Percentiles rank a stretch among this genome's conserved stretches.
These are phyloP conservation scores for Naganishia antarctica DNA, from an alignment of 768 basidiomycete species.

Conservation along the genomic window DNA sequence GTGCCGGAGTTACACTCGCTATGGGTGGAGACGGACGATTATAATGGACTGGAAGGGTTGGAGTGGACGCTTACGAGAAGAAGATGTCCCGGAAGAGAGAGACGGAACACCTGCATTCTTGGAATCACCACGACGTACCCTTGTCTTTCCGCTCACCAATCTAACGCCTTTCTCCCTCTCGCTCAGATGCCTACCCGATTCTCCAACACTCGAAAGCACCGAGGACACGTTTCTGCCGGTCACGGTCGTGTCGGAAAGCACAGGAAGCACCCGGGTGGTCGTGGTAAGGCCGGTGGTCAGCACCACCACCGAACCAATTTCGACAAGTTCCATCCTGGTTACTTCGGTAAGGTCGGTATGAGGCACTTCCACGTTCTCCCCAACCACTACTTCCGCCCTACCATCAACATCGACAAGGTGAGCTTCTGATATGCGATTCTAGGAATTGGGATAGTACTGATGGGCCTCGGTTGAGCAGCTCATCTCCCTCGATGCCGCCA, in stretches of 20 bases:
- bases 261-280: slow-evolving; percentile 99
- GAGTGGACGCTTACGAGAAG: too few relatives aligned
- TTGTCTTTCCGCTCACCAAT: too few relatives aligned
- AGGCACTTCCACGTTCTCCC: slow-evolving; percentile 92
- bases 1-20: too few relatives aligned
- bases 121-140: too few relatives aligned
- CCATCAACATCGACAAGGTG: slow-evolving; percentile 94
- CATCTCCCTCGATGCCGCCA: slow-evolving; percentile 48
- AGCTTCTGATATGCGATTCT: slow-evolving; percentile 11
- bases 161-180: neutral
- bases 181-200: slow-evolving; percentile 84
- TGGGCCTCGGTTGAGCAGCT: slow-evolving; percentile 32
- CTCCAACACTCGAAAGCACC: slow-evolving; percentile 97
- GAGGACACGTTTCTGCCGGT: slow-evolving; percentile 98
- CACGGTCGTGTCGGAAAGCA: slow-evolving; percentile 99
- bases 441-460: neutral
- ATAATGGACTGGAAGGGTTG: too few relatives aligned
- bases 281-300: slow-evolving; percentile 96
- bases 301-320: slow-evolving; percentile 99
- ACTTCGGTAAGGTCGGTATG: slow-evolving; percentile 99
- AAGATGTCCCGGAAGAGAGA: neutral
- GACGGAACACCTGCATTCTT: neutral
- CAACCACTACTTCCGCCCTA: slow-evolving; percentile 85
- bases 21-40: too few relatives aligned
- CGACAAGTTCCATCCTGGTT: slow-evolving; percentile 99